Evolutionary conservation across 2,329 filamentous ascomycete genomes (phyloP), one percentile per base, ranked within the genome.

Genomic region (Coniochaeta ligniaria): DNA sequence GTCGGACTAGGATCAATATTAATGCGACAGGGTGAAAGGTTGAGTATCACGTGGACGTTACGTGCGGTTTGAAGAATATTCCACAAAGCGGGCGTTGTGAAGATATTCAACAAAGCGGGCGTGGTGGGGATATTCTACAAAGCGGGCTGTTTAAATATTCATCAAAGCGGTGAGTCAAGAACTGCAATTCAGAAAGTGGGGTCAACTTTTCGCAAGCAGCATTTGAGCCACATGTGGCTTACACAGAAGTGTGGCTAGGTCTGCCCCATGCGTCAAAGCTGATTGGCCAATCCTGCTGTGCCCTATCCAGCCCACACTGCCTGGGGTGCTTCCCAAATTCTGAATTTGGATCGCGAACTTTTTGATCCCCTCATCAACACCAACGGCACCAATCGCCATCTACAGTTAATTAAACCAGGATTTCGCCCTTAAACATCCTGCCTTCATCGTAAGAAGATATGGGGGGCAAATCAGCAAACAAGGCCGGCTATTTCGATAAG

Each of bases 401-500:
- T 60, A 47, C 60, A 60, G 60, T 60, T 63, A 64, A 58, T 45
- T 41, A 26, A 66, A 62, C 68, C 63, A 68, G 24, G 63, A 66
- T 62, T 75, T 81, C 83, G 87, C 89, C 92, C 93, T 96, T 93
- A 96, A 96, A 96, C 79, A 96, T 91, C 92, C 92, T 96, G 86
- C 90, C 91, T 95, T 95, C 91, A 92, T 63, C 63, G 75, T 72
- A 96, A 96, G 91, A 92, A 96, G 90, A 92, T 86, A 96, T 96
- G 93, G 93, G 92, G 92, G 93, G 91, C 92, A 97, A 91, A 85
- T 85, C 90, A 74, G 85, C 83, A 75, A 93, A 89, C 88, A 99
- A 98, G 88, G 86, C 91, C 79, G 90, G 78, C 73, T 96, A 99
- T 88, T 99, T 99, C 86, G 94, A 97, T 81, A 98, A 98, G 92